Base-by-base conservation (phyloP, 192 early-diverging fungal genomes). In the Backusella circina region DNA sequence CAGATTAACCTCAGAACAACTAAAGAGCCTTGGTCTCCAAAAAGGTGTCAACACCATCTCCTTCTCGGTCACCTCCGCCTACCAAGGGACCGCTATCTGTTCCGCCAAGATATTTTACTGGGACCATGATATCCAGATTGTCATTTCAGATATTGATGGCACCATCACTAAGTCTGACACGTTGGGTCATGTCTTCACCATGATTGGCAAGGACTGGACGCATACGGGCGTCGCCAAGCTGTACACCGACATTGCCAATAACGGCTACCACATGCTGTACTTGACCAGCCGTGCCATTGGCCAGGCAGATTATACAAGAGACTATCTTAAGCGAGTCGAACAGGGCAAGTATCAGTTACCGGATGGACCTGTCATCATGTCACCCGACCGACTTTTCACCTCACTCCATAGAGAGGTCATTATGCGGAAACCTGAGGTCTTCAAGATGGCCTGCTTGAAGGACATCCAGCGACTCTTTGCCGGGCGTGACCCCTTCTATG, bases 131-230 rank as follows among this genome's bases (percentile, higher is more conserved):
- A 89, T 93, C 39, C 87, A 93, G 47, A 90, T 99, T 28, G 96
- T 99, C 10, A 98, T 99, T 79, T 97, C 96, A 1, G 98, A 99
- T 79, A 96, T 99, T 67, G 98, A 99, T 80, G 98, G 98, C 13
- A 99, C 98, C 3, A 99, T 99, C 74, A 99, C 98, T 67, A 98
- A 98, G 83, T 97, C 96, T 0, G 98, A 99, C 77, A 96, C 92
- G 2, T 83, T 99, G 36, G 98, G 98, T 12, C 98, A 99, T 75
- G 87, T 99, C 15, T 97, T 97, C 84, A 96, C 96, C 51, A 97
- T 97, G 93, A 93, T 98, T 32, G 98, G 98, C 57, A 91, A 90
- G 82, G 98, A 99, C 80, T 99, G 98, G 98, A 99, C 97, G 2
- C 98, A 99, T 81, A 88, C 87, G n/a, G 98, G 98, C 41, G 95